These are phyloP conservation scores for Aspergillus novofumigatus DNA, from an alignment of 2,329 filamentous ascomycete species.

Conservation along the genomic window DNA sequence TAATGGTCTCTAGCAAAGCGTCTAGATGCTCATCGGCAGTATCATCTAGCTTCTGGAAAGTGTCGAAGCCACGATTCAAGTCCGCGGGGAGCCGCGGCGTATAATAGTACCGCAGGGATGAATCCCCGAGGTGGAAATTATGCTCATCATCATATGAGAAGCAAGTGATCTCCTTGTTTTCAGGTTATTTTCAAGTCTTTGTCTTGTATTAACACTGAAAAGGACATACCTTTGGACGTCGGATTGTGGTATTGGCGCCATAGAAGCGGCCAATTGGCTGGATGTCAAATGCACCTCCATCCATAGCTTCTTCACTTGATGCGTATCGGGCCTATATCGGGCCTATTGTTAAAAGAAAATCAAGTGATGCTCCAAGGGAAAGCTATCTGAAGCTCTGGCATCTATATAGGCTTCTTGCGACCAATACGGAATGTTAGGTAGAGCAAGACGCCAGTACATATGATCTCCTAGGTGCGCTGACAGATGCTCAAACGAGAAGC, in stretches of 20 bases:
- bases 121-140: slow-evolving; percentile 68
- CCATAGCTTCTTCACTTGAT: slow-evolving; percentile 22
- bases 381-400: background rate
- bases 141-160: slow-evolving; percentile 92
- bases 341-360: background rate
- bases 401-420: background rate
- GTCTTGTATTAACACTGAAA: background rate
- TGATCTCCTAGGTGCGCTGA: background rate
- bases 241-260: slow-evolving; percentile 65
- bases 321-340: background rate
- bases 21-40: slow-evolving; percentile 82
- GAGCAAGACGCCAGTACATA: background rate
- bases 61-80: slow-evolving; percentile 75
- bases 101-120: slow-evolving; percentile 84
- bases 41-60: slow-evolving; percentile 79
- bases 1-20: slow-evolving; percentile 71
- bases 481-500: background rate
- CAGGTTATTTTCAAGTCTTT: slow-evolving; percentile 2
- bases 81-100: slow-evolving; percentile 67
- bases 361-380: background rate
- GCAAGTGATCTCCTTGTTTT: slow-evolving; percentile 75
- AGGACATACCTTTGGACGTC: slow-evolving; percentile 63
- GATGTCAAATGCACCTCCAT: slow-evolving; percentile 54
- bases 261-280: slow-evolving; percentile 67
- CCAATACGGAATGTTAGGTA: background rate